Evolutionary conservation across 2,329 filamentous ascomycete species (phyloP), one percentile per base, ranked within the genome.

Genomic region (Epicoccum nigrum): DNA sequence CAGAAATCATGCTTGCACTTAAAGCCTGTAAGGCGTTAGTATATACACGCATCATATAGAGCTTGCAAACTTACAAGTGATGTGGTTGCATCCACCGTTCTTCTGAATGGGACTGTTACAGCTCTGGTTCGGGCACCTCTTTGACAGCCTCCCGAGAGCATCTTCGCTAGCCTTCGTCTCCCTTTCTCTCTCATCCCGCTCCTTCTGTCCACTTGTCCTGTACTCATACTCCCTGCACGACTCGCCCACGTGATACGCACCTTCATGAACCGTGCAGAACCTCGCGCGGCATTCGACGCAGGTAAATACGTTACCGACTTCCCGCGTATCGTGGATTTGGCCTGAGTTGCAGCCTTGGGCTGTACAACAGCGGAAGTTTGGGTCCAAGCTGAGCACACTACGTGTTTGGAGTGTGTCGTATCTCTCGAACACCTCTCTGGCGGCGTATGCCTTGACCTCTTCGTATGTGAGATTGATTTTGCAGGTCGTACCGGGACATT

Each of bases 311-410:
- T 81, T 77, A 8, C 77, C 74, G 2, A 68, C 68, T 3, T 60
- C 54, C 13, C 76, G 76, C 3, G 65, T 72, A 23, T 83, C 77
- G 41, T 85, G 82, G 9, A 83, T 72, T 51, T 85, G 82, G 0
- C 83, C 82, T 1, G 74, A 78, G 3, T 67, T 70, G 58, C 84
- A 86, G 1, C 69, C 72, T 0, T 78, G 64, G 6, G 56, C 56
- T 4, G 81, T 75, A 57, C 83, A 86, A 78, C 80, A 83, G n/a
- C 77, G 67, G 61, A 84, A 85, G 42, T 79, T 77, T 0, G 75
- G 68, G 3, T 78, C 67, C 37, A 71, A 62, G 11, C 71, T 71
- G 43, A 84, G 70, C 13, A 76, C 75, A 12, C 71, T 69, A 6
- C 77, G 71, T 7, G 78, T 65, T 2, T 77, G 67, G 27, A 81